A percentile compares a stretch with the other conserved stretches of the same genome.
Conservation (phyloP, 306 rosid species). For the Pyrus bretschneideri region DNA sequence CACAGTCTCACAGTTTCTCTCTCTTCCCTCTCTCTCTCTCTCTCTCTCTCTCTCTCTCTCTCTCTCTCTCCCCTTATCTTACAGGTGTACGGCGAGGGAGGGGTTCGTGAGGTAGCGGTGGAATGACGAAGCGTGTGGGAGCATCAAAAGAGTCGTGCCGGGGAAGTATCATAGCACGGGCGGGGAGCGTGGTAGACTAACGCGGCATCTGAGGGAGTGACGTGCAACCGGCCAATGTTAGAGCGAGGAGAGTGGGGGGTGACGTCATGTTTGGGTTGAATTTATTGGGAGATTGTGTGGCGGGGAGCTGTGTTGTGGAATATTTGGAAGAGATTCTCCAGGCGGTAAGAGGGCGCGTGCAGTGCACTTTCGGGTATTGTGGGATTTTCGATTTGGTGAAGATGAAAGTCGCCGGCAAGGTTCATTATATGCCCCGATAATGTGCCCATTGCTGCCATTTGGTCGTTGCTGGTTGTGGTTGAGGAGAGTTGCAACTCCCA, state of each 20-base stretch:
- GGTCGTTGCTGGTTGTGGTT: not conserved
- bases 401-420: not conserved
- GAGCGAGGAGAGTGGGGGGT: not conserved
- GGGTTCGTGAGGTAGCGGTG: conserved; percentile 37
- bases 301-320: conserved; percentile 26
- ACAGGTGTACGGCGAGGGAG: conserved; percentile 68
- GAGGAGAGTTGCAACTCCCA: not conserved
- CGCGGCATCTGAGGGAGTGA: not conserved
- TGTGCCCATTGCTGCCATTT: not conserved
- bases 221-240: not conserved
- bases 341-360: conserved; percentile 19
- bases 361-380: not conserved
- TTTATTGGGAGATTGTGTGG: conserved; percentile 12
- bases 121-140: conserved; percentile 46
- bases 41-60: conserved; percentile 17
- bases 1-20: conserved; percentile 9
- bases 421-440: conserved; percentile 7
- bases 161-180: conserved; percentile 36
- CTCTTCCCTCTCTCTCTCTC: conserved; percentile 23
- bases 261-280: not conserved
- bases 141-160: conserved; percentile 45
- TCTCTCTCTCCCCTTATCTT: conserved; percentile 47
- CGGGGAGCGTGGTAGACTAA: conserved; percentile 25
- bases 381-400: not conserved
- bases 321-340: conserved; percentile 27